Percentiles rank a stretch among this genome's conserved stretches.
phyloP scores from a whole-genome alignment of 2,329 filamentous ascomycete genomes.

The Claviceps spartinae region DNA sequence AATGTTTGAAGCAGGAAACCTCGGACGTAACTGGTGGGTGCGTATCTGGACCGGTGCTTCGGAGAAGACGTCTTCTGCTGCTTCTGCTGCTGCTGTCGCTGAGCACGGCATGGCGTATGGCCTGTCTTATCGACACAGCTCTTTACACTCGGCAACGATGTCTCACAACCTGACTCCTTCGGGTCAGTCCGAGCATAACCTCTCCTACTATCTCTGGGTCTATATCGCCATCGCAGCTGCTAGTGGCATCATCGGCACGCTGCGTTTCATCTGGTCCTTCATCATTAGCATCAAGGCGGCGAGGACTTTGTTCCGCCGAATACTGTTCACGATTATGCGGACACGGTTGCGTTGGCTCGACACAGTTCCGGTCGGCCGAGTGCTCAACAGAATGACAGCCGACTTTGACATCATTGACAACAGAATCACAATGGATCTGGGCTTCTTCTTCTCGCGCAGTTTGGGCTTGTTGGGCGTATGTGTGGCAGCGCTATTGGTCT shows the following conservation, averaged over 20 bases:
- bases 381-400: constrained; percentile 65
- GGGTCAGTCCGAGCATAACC: constrained; percentile 19
- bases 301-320: constrained; percentile 50
- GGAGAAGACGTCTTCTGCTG: not conserved
- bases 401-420: constrained; percentile 66
- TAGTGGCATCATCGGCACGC: constrained; percentile 44
- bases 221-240: constrained; percentile 49
- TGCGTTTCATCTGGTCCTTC: constrained; percentile 51
- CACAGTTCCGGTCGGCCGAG: constrained; percentile 62
- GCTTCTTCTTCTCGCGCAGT: constrained; percentile 43
- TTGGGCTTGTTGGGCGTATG: constrained; percentile 53
- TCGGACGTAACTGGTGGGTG: constrained; percentile 52
- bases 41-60: constrained; percentile 42
- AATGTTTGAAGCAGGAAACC: constrained; percentile 37
- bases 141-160: constrained; percentile 24
- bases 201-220: constrained; percentile 53
- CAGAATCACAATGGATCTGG: constrained; percentile 48
- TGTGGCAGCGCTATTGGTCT: constrained; percentile 54
- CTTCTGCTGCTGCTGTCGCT: constrained; percentile 5
- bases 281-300: constrained; percentile 55
- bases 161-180: constrained; percentile 12
- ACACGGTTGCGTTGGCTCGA: constrained; percentile 70
- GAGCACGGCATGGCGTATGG: constrained; percentile 28
- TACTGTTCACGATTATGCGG: constrained; percentile 54
- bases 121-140: constrained; percentile 33